Percentiles rank a stretch among this genome's conserved stretches.
These are phyloP conservation scores for Solanum gracilifrons DNA, from an alignment of 257 asterid species.

Conservation along the genomic window DNA sequence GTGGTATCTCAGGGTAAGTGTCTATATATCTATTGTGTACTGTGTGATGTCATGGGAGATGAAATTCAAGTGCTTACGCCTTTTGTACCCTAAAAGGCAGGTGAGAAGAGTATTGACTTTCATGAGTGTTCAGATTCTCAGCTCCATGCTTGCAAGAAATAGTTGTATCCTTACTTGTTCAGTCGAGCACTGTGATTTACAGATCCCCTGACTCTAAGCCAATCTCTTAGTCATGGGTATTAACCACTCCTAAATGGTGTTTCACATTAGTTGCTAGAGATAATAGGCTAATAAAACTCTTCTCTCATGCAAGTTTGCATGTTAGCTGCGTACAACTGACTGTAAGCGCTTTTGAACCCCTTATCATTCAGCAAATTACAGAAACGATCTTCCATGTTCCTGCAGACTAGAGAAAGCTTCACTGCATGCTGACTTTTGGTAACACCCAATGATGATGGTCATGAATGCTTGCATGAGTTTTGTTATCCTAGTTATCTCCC, in stretches of 20 bases:
- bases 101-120: background rate
- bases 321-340: background rate
- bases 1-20: slow-evolving; percentile 91
- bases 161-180: background rate
- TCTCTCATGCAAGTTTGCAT: background rate
- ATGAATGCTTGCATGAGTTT: background rate
- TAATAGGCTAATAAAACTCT: background rate
- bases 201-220: background rate
- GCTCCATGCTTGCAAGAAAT: background rate
- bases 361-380: background rate
- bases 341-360: background rate
- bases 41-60: background rate
- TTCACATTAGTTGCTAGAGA: background rate
- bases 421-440: background rate
- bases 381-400: background rate
- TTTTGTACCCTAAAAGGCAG: background rate
- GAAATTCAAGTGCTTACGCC: background rate
- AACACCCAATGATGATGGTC: background rate
- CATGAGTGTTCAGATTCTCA: background rate
- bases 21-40: background rate
- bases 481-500: background rate
- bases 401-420: background rate
- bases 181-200: background rate
- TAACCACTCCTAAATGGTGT: background rate
- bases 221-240: background rate